Evolutionary conservation across 768 basidiomycete genomes (phyloP), one percentile per base, ranked within the genome.

Genomic region (Amanita pallidorosea): DNA sequence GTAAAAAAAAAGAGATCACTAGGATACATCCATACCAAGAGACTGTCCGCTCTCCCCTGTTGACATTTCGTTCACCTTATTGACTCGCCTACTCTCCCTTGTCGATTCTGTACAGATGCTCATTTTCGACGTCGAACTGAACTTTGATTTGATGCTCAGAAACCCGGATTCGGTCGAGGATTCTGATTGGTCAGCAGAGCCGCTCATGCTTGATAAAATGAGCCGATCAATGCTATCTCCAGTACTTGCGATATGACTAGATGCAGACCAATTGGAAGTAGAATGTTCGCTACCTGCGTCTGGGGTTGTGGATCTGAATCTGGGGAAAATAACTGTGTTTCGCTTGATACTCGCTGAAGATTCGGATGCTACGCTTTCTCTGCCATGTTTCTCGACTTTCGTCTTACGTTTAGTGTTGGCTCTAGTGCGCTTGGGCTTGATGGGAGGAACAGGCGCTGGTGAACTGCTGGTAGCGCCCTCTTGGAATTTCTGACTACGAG

Each of bases 101-200:
- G 41, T 51, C 23, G 37, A 40, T 11, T 22, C 12, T 23, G 49
- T 40, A 25, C 42, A 40, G n/a, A 51, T 23, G 42, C 49, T 44
- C 49, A 51, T 51, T 15, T 34, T 25, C 6, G 49, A 50, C 17
- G n/a, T n/a, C 4, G 49, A 50, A 17, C 49, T 50, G 13, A 43
- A 36, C 23, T 41, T 20, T 15, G 49, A 51, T 15, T 25, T 33
- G 33, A 44, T 33, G 33, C 49, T 51, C 41, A 51, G 20, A n/a
- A 51, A 44, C 4, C 22, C n/a, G 7, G 42, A 40, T 11, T 31
- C n/a, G 5, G 31, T 18, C 2, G 45, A 31, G 18, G 8, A 18
- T 46, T 46, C 45, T 23, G 47, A 48, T 13, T 37, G 47, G 35
- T 4, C 15, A 5, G 5, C 1, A 15, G 47, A 48, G 3, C 37